Evolutionary conservation across 345 rosid genomes (phyloP).

Genomic region (Physaria fendleri): DNA sequence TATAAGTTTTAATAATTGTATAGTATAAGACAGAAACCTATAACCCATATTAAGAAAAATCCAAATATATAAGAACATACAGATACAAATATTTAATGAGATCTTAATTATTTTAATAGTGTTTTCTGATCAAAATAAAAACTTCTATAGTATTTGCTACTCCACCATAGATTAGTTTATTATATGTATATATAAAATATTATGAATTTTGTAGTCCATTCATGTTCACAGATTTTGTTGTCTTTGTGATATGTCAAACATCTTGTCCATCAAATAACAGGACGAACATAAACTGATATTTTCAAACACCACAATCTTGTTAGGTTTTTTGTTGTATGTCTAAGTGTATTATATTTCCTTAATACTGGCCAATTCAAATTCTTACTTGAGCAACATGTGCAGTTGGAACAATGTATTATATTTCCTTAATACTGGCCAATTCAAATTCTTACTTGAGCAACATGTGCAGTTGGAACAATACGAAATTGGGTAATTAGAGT

Average conservation of each 20-base stretch:
- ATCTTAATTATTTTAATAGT: background rate
- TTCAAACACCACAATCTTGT: constrained; percentile 14
- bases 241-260: constrained; percentile 14
- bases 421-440: too few species aligned
- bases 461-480: too few species aligned
- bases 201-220: too few species aligned
- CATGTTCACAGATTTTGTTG: constrained; percentile 21
- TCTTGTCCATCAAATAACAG: constrained; percentile 19
- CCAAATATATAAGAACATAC: background rate
- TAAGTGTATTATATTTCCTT: too few species aligned
- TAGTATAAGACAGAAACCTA: too few species aligned
- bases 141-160: background rate
- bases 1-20: too few species aligned
- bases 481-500: too few species aligned
- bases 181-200: background rate
- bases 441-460: too few species aligned
- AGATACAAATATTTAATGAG: background rate
- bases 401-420: too few species aligned
- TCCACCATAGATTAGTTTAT: background rate
- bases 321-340: constrained; percentile 14
- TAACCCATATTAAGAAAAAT: too few species aligned
- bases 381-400: too few species aligned
- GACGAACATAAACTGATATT: background rate
- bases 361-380: too few species aligned
- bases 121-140: background rate